Percentiles rank a stretch among this genome's conserved stretches.
phyloP scores from a whole-genome alignment of 352 stramenopile species.

The Phytopythium delawarense region DNA sequence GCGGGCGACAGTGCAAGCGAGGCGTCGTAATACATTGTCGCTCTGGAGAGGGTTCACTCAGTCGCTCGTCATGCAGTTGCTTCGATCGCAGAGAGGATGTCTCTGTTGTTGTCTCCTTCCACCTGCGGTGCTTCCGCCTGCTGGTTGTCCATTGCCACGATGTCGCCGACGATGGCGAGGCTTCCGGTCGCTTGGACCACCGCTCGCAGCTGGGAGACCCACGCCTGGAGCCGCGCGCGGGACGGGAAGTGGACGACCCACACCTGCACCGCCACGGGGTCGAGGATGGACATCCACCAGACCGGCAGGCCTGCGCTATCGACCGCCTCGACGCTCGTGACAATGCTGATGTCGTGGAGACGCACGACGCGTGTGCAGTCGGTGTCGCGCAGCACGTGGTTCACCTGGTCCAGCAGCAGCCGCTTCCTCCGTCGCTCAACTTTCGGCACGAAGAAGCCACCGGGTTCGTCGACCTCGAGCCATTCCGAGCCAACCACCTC shows the following conservation, averaged over 20 bases:
- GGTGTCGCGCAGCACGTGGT: conserved; percentile 51
- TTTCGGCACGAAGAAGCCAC: conserved; percentile 38
- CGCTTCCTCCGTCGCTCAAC: conserved; percentile 36
- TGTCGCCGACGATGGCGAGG: conserved; percentile 32
- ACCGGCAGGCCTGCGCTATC: conserved; percentile 19
- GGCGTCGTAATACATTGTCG: conserved; percentile 77
- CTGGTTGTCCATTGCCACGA: conserved; percentile 20
- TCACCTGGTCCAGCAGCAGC: conserved; percentile 60
- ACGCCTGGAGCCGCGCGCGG: conserved; percentile 27
- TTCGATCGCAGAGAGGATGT: not conserved
- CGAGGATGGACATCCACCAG: conserved; percentile 72
- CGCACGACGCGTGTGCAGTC: conserved; percentile 47
- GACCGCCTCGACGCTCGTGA: conserved; percentile 49
- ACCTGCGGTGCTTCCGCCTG: conserved; percentile 1
- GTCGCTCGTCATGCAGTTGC: conserved; percentile 9
- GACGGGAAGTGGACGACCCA: conserved; percentile 65
- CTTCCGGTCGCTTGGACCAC: conserved; percentile 32
- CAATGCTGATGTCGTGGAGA: conserved; percentile 53
- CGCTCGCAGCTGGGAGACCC: conserved; percentile 34
- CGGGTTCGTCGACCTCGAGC: conserved; percentile 53
- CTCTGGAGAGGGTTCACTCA: conserved; percentile 75
- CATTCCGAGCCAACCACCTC: conserved; percentile 24
- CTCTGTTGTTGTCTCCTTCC: not conserved
- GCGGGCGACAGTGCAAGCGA: conserved; percentile 17
- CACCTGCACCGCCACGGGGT: conserved; percentile 43